Evolutionary conservation across 768 basidiomycete genomes (phyloP).

Genomic region (Tremella fuciformis): DNA sequence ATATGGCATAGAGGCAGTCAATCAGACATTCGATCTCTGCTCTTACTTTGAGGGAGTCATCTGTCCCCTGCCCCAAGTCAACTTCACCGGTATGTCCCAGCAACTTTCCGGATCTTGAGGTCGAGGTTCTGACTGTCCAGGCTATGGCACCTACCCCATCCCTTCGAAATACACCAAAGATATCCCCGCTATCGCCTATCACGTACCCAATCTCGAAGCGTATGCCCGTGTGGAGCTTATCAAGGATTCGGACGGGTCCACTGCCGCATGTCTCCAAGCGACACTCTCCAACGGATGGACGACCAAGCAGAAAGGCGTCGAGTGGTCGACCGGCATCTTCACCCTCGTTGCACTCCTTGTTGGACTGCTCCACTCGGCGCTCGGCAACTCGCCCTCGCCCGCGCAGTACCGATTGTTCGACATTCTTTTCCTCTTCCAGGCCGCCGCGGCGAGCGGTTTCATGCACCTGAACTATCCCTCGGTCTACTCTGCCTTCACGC

Average conservation of each 20-base stretch:
- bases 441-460: constrained; percentile 71
- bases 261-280: constrained; percentile 86
- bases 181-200: constrained; percentile 77
- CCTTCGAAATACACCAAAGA: constrained; percentile 54
- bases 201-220: constrained; percentile 87
- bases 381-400: constrained; percentile 54
- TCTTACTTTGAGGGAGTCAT: constrained; percentile 69
- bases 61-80: constrained; percentile 76
- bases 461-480: constrained; percentile 83
- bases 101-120: not conserved
- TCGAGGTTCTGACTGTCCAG: constrained; percentile 19
- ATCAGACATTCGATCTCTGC: constrained; percentile 85
- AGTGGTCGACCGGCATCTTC: constrained; percentile 71
- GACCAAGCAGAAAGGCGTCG: constrained; percentile 67
- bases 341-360: constrained; percentile 56
- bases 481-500: constrained; percentile 72
- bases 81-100: constrained; percentile 66
- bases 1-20: constrained; percentile 80
- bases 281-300: constrained; percentile 91
- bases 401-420: constrained; percentile 77
- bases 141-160: constrained; percentile 49
- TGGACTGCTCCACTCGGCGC: constrained; percentile 57
- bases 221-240: constrained; percentile 74
- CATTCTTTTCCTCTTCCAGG: constrained; percentile 76
- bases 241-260: constrained; percentile 65